Percentiles rank a stretch among this genome's conserved stretches.
These are phyloP conservation scores for Vicia villosa DNA, from an alignment of 306 rosid species.

Conservation along the genomic window DNA sequence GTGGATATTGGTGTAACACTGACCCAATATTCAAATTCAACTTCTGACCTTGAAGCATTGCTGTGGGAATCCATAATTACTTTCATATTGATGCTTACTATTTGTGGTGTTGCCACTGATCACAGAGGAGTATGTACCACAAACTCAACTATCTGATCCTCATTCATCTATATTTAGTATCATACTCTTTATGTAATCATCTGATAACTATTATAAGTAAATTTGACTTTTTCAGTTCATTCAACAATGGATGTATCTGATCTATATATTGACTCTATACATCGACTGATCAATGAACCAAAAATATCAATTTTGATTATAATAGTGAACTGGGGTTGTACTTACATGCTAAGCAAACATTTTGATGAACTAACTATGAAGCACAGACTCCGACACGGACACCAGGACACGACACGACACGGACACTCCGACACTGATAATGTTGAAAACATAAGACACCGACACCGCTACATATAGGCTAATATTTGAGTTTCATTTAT, in stretches of 20 bases:
- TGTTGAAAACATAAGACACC: no score
- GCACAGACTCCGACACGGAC: no score
- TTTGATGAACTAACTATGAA: conserved; percentile 32
- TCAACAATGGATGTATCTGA: no score
- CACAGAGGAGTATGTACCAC: conserved; percentile 46
- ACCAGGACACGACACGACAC: no score
- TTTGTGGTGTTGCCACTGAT: conserved; percentile 53
- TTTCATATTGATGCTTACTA: conserved; percentile 47
- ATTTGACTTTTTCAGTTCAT: no score
- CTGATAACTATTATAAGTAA: no score
- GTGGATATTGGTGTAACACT: conserved; percentile 39
- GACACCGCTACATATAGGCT: no score
- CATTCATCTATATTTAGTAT: not conserved
- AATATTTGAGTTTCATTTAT: no score
- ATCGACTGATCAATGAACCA: no score
- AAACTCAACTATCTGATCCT: not conserved
- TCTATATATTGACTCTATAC: no score
- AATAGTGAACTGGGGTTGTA: not conserved
- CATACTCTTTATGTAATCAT: not conserved
- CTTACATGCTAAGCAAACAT: not conserved
- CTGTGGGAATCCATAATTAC: conserved; percentile 47
- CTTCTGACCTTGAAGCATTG: conserved; percentile 41
- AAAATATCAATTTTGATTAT: no score
- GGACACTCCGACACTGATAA: no score
- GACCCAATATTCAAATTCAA: conserved; percentile 35